Base-by-base conservation (phyloP, 2,329 filamentous ascomycete genomes). In the Moelleriella libera region DNA sequence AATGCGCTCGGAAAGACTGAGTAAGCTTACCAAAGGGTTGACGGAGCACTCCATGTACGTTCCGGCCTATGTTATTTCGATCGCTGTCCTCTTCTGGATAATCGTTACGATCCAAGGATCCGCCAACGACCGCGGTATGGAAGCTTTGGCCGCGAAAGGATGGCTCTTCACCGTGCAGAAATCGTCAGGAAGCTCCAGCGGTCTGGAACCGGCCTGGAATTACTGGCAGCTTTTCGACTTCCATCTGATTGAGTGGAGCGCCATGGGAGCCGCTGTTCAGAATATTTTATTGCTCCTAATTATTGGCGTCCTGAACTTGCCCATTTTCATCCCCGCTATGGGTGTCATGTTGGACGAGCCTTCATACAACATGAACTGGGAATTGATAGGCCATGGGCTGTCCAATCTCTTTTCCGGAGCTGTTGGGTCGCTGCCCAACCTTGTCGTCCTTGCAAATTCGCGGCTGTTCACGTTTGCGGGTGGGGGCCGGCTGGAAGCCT, bases 341-440 rank as follows among this genome's bases (percentile, higher is more conserved):
- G 42, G 21, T n/a, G 42, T 44, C 42, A 44, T 44, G 42, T 28
- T 44, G 14, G 30, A 44, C n/a, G 42, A 44, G 29, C 42, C 42
- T 30, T 12, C 14, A 9, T 44, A 44, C 42, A 30, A 44, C 42
- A 44, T 44, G 42, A 29, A 44, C 29, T 44, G 42, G 42, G 42
- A 44, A 7, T 1, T 44, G 5, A 30, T 44, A n/a, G 42, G 42
- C 14, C 42, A 44, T 44, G 42, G 42, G 11, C 5, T 44, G 29
- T 44, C 42, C 29, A 44, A 44, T 44, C n/a, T 44, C 29, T 30
- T 44, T 6, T 29, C 42, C 9, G 42, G 42, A 6, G 42, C 42
- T 30, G 42, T 44, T 30, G 42, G 42, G 30, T 44, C 42, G 42
- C 42, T 44, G n/a, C 42, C 42, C 11, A 44, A 44, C n/a, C 42